A percentile compares a stretch with the other conserved stretches of the same genome.
These are phyloP conservation scores for Hyphodiscus hymeniophilus DNA, from an alignment of 495 filamentous ascomycete species.

Conservation along the genomic window DNA sequence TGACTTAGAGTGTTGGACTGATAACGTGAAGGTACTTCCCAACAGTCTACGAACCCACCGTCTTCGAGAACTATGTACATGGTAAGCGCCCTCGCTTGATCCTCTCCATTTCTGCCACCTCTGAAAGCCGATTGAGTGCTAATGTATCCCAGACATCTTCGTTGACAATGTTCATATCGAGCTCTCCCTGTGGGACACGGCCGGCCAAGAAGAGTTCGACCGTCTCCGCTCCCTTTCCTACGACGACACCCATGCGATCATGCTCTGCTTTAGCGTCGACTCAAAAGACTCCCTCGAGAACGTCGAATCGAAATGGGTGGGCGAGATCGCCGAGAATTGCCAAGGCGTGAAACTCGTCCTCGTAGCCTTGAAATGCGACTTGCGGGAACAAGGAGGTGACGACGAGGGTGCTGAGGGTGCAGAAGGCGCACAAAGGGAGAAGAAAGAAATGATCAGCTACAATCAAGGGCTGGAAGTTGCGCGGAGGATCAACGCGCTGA, in stretches of 20 bases:
- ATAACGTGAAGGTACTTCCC: constrained; percentile 70
- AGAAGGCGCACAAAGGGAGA: constrained; percentile 37
- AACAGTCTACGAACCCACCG: constrained; percentile 96
- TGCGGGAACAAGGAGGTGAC: constrained; percentile 61
- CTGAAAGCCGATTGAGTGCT: background rate
- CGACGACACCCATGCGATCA: constrained; percentile 95
- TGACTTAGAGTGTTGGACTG: background rate
- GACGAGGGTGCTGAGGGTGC: constrained; percentile 36
- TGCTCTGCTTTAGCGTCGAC: constrained; percentile 97
- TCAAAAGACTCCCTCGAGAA: constrained; percentile 95
- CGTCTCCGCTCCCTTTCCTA: constrained; percentile 90
- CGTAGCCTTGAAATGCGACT: constrained; percentile 95
- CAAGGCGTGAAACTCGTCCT: constrained; percentile 88
- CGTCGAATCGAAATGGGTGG: constrained; percentile 96
- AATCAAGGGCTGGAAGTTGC: constrained; percentile 90
- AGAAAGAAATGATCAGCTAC: constrained; percentile 78
- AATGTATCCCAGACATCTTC: constrained; percentile 67
- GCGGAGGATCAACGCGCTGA: constrained; percentile 75
- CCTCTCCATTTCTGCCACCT: background rate
- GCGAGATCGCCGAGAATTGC: constrained; percentile 96
- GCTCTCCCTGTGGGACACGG: constrained; percentile 95
- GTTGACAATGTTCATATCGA: constrained; percentile 96
- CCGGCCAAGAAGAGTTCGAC: constrained; percentile 98
- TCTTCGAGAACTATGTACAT: constrained; percentile 99
- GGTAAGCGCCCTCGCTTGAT: constrained; percentile 42